These are phyloP conservation scores for Aspergillus flavus DNA, from an alignment of 2,329 filamentous ascomycete species.

Conservation along the genomic window DNA sequence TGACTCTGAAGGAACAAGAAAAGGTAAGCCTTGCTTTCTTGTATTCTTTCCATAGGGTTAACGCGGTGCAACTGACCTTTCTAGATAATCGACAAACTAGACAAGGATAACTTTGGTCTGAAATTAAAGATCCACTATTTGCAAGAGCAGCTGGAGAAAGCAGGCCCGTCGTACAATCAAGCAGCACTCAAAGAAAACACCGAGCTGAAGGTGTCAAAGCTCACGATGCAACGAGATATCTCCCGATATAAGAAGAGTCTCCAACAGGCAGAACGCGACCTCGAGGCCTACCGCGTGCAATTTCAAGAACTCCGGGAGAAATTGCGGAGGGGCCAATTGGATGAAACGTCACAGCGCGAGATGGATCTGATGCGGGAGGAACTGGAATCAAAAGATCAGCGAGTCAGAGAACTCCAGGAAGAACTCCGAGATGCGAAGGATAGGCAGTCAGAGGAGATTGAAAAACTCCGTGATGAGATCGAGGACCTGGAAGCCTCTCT, in stretches of 20 bases:
- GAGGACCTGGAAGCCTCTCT: slow-evolving; percentile 75
- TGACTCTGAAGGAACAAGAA: slow-evolving; percentile 92
- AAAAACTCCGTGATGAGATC: slow-evolving; percentile 72
- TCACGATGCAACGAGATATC: slow-evolving; percentile 86
- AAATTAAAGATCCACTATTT: slow-evolving; percentile 98
- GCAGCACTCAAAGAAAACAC: slow-evolving; percentile 91
- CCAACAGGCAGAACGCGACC: slow-evolving; percentile 77
- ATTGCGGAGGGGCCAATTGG: slow-evolving; percentile 72
- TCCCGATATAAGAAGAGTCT: slow-evolving; percentile 84
- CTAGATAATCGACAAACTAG: slow-evolving; percentile 83
- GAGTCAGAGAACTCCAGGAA: slow-evolving; percentile 48
- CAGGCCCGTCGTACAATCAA: slow-evolving; percentile 87
- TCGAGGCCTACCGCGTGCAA: slow-evolving; percentile 81
- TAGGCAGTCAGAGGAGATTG: slow-evolving; percentile 59
- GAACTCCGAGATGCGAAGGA: slow-evolving; percentile 61
- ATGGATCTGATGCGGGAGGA: slow-evolving; percentile 55
- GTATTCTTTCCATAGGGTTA: not conserved
- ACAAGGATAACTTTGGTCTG: slow-evolving; percentile 97
- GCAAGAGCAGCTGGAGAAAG: slow-evolving; percentile 84
- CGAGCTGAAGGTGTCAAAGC: slow-evolving; percentile 88
- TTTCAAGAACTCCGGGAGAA: slow-evolving; percentile 81
- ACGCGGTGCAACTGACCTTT: slow-evolving; percentile 15
- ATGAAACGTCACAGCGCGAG: slow-evolving; percentile 69
- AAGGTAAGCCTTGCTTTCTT: slow-evolving; percentile 57
- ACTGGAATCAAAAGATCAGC: slow-evolving; percentile 50